Evolutionary conservation across 2,329 filamentous ascomycete genomes (phyloP), one percentile per base, ranked within the genome.

Genomic region (Xylariomycetidae sp.): DNA sequence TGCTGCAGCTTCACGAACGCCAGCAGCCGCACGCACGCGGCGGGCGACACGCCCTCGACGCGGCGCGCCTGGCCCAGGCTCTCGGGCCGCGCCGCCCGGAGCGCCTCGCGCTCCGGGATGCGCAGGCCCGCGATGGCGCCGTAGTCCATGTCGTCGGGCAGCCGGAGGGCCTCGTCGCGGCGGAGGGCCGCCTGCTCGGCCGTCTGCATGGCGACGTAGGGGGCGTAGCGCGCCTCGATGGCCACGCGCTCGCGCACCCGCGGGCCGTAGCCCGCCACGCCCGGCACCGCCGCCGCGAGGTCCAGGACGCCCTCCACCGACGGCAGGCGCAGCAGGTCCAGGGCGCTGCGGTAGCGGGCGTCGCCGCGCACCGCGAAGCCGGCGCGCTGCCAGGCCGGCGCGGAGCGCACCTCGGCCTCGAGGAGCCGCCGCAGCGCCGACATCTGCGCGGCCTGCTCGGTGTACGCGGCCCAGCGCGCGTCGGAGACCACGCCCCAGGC

Each of bases 11-110:
- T 67, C n/a, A 87, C 78, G 54, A 75, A 73, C 16, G 67, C 68
- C 37, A 90, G 59, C 40, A 92, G 53, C 34, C 75, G 61, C 26
- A 82, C 52, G 37, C 71, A 72, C 0, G 74, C 77, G 0, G 72
- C 65, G 1, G 78, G 76, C 14, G 77, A 82, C 40, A 82, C 67
- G 4, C 90, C 90, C 59, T 98, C 92, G 9, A 95, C 76, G 10
- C 92, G 68, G 30, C 87, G 72, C 19, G 90, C 90, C 70, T 95
- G 92, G 0, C 86, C 90, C 15, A 98, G 68, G 40, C 77, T 93
- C 60, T 93, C 86, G 0, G 92, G 92, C 32, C 76, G 67, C 1
- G 86, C 83, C 3, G 68, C 64, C 38, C 74, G 72, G 22, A 98
- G 67, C 4, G 82, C 72, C 18, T 76, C 70, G 58, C 76, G 81